Percentiles rank a stretch among this genome's conserved stretches.
phyloP scores from a whole-genome alignment of 805 yeast genomes.

The Cyberlindnera misumaiensis region DNA sequence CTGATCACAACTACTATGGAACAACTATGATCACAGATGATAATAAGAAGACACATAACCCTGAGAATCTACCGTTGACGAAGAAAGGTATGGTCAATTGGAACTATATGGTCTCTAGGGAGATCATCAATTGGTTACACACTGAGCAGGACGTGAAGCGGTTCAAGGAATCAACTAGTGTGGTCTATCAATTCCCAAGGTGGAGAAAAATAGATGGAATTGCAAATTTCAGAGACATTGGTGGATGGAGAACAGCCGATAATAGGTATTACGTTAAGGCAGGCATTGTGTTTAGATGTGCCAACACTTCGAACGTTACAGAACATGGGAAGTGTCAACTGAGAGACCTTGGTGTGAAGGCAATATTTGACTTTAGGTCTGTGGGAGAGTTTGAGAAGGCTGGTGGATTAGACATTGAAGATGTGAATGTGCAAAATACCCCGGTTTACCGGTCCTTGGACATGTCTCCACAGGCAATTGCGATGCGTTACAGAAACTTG shows the following conservation, averaged over 20 bases:
- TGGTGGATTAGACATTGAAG: constrained; percentile 40
- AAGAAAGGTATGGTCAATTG: constrained; percentile 49
- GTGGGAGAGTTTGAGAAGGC: constrained; percentile 42
- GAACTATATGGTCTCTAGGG: constrained; percentile 44
- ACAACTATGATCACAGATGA: constrained; percentile 29
- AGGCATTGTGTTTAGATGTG: constrained; percentile 55
- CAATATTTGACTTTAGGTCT: constrained; percentile 65
- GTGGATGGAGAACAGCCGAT: constrained; percentile 52
- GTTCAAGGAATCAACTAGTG: constrained; percentile 34
- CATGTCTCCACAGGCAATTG: constrained; percentile 59
- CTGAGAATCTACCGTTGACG: constrained; percentile 37
- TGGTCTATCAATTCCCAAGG: constrained; percentile 39
- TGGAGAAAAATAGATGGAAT: constrained; percentile 65
- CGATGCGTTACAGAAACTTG: constrained; percentile 45
- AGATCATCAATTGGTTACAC: constrained; percentile 41
- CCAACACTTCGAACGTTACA: constrained; percentile 49
- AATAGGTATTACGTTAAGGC: constrained; percentile 40
- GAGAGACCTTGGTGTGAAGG: constrained; percentile 37
- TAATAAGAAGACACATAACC: constrained; percentile 25
- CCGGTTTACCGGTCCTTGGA: constrained; percentile 52
- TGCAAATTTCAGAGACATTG: constrained; percentile 70
- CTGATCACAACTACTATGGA: constrained; percentile 81
- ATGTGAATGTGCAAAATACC: constrained; percentile 40
- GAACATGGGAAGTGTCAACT: constrained; percentile 38
- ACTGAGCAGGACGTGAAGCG: constrained; percentile 45